Evolutionary conservation across 2,329 filamentous ascomycete genomes (phyloP).

Genomic region (Sporothrix variecibatus): DNA sequence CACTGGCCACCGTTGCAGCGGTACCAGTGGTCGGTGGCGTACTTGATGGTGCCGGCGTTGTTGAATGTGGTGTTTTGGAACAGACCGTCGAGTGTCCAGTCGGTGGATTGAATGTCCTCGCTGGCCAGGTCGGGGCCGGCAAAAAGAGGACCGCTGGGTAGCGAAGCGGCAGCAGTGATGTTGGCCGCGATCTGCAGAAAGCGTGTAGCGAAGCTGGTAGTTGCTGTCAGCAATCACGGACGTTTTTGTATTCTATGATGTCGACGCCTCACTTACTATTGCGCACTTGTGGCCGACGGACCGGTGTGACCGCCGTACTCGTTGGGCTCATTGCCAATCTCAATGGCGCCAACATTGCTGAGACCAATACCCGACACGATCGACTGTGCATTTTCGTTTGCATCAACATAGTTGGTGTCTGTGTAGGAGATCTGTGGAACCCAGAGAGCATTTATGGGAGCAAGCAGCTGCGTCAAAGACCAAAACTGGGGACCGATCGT

Average conservation of each 20-base stretch:
- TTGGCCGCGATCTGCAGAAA: background rate
- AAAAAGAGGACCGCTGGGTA: background rate
- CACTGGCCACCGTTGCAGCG: background rate
- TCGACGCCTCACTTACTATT: background rate
- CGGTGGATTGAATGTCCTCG: background rate
- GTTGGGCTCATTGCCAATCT: slow-evolving; percentile 18
- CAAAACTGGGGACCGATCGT: background rate
- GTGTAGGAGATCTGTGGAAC: background rate
- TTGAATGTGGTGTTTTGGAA: slow-evolving; percentile 1
- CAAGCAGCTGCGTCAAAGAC: background rate
- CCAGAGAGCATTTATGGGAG: background rate
- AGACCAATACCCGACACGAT: background rate
- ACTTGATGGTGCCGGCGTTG: background rate
- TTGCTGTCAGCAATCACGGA: no score
- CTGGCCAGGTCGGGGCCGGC: slow-evolving; percentile 3
- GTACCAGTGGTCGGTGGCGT: slow-evolving; percentile 12
- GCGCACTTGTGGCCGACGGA: background rate
- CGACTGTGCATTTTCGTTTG: background rate
- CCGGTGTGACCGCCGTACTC: background rate
- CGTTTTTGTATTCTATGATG: no score
- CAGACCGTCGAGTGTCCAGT: background rate
- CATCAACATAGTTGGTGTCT: background rate
- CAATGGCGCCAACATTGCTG: background rate
- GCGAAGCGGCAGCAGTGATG: background rate
- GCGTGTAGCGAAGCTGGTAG: background rate